These are phyloP conservation scores for Paramecium caudatum DNA, from an alignment of 73 alveolate species.

Conservation along the genomic window DNA sequence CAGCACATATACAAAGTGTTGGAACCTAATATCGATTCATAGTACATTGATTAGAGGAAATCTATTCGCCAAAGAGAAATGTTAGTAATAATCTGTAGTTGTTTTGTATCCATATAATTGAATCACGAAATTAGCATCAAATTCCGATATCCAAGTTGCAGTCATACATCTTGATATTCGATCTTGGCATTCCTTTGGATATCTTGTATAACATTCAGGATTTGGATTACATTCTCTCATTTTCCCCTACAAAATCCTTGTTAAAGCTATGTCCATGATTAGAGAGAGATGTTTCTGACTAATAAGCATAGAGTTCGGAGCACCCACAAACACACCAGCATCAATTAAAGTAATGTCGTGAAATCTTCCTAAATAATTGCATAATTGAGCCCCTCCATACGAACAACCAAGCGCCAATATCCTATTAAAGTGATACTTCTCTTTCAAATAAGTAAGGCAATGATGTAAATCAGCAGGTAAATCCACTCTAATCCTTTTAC, in stretches of 20 bases:
- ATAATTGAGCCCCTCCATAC: constrained; percentile 8
- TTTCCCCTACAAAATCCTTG: not conserved
- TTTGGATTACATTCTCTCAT: not conserved
- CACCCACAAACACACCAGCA: constrained; percentile 18
- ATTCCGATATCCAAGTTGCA: constrained; percentile 22
- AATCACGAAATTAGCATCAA: constrained; percentile 1
- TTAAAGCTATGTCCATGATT: not conserved
- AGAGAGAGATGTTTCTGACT: not conserved
- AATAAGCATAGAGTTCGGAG: not conserved
- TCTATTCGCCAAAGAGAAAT: not conserved
- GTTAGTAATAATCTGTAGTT: not conserved
- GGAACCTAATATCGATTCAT: not conserved
- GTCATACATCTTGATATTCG: not conserved
- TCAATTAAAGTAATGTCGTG: not conserved
- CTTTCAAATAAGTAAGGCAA: not conserved
- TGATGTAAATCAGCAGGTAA: constrained; percentile 35
- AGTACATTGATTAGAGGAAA: not conserved
- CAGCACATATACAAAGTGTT: not conserved
- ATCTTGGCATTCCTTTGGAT: not conserved
- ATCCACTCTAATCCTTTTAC: constrained; percentile 2
- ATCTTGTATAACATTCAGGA: not conserved
- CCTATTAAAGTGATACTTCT: not conserved
- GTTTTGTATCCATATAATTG: constrained; percentile 8
- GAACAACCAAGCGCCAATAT: constrained; percentile 5
- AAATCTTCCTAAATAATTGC: constrained; percentile 19